Evolutionary conservation across 2,329 filamentous ascomycete genomes (phyloP).

Genomic region (Coleophoma cylindrospora): DNA sequence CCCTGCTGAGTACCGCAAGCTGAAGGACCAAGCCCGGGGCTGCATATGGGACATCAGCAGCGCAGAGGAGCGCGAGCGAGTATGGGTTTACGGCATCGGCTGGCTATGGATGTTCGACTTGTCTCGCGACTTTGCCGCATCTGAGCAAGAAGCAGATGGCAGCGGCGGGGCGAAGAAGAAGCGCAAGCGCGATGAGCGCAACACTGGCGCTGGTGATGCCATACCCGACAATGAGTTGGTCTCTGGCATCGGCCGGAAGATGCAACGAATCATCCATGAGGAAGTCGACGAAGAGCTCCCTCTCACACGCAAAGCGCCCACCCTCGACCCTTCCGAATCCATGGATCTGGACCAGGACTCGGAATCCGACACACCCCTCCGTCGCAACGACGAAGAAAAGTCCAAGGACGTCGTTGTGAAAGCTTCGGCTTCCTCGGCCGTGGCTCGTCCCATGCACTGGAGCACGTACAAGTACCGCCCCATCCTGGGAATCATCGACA

Average conservation of each 20-base stretch:
- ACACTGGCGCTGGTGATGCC: slow-evolving; percentile 5
- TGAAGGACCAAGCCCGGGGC: slow-evolving; percentile 78
- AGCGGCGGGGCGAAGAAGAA: slow-evolving; percentile 19
- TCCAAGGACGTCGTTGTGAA: too few species aligned
- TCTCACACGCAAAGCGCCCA: slow-evolving; percentile 9
- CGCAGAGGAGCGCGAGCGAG: slow-evolving; percentile 42
- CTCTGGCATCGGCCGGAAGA: background rate
- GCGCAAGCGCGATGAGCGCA: slow-evolving; percentile 20
- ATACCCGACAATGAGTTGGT: slow-evolving; percentile 3
- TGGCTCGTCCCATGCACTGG: slow-evolving; percentile 43
- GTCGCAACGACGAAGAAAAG: too few species aligned
- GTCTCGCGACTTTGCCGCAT: slow-evolving; percentile 55
- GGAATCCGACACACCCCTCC: background rate
- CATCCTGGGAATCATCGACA: slow-evolving; percentile 68
- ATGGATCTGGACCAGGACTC: background rate
- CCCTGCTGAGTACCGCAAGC: slow-evolving; percentile 66
- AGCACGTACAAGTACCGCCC: slow-evolving; percentile 89
- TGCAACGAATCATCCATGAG: background rate
- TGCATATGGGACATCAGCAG: slow-evolving; percentile 70
- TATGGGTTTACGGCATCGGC: slow-evolving; percentile 83
- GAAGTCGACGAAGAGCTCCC: background rate
- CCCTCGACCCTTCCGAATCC: background rate
- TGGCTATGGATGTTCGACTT: slow-evolving; percentile 95
- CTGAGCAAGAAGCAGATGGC: slow-evolving; percentile 23
- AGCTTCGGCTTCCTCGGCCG: background rate